A percentile compares a stretch with the other conserved stretches of the same genome.
These are phyloP conservation scores for Microcos paniculata DNA, from an alignment of 345 rosid genomes.

Conservation along the genomic window DNA sequence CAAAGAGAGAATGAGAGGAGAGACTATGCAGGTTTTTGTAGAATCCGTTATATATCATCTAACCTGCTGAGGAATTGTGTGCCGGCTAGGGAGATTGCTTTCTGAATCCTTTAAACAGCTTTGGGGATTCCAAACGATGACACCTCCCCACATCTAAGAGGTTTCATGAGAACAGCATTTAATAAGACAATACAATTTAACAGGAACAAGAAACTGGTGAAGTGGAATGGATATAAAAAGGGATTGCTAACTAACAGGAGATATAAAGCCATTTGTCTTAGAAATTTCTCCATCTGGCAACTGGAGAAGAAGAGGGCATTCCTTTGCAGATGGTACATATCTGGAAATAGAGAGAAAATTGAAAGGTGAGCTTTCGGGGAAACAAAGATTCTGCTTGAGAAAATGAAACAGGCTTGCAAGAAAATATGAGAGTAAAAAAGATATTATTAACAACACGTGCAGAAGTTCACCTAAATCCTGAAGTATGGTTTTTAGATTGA, in stretches of 20 bases:
- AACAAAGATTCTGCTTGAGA: neutral
- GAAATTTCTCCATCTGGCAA: conserved; percentile 88
- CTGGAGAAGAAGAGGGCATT: conserved; percentile 84
- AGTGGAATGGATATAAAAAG: conserved; percentile 10
- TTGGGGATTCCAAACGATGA: conserved; percentile 77
- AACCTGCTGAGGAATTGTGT: conserved; percentile 60
- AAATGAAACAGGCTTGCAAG: neutral
- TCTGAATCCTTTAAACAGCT: conserved; percentile 50
- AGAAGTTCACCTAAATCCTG: neutral
- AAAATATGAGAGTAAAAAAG: neutral
- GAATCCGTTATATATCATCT: conserved; percentile 12
- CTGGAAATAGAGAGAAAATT: conserved; percentile 41
- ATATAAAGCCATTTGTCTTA: conserved; percentile 84
- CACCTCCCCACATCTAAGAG: conserved; percentile 96
- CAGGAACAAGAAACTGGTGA: neutral
- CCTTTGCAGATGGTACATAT: conserved; percentile 80
- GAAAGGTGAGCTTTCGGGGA: conserved; percentile 10
- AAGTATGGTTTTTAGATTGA: neutral
- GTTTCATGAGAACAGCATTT: conserved; percentile 11
- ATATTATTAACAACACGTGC: neutral
- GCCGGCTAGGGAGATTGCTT: conserved; percentile 38
- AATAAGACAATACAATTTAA: conserved; percentile 6
- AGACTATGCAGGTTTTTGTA: neutral
- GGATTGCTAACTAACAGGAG: conserved; percentile 67
- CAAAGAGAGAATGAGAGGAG: neutral